Evolutionary conservation across 148 eudicot genomes (phyloP), one percentile per base, ranked within the genome.

Genomic region (Persicaria tinctoria): DNA sequence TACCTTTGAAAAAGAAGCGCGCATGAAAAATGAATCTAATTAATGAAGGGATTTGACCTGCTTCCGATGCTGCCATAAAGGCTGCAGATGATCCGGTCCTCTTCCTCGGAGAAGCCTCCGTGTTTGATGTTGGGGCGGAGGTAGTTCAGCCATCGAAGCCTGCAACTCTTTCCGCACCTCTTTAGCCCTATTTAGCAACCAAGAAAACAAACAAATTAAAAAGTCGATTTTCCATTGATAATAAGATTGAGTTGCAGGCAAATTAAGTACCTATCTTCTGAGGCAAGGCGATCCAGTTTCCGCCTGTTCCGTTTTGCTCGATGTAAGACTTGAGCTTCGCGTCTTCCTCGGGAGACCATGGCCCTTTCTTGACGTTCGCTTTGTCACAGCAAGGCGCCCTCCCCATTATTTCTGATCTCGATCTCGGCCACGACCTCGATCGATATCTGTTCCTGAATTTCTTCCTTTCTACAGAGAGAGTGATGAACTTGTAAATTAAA

Each of bases 121-220:
- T 71, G 74, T 27, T 50, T 71, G 53, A 71, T 48, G 44, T 71
- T 71, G 48, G 74, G 74, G 14, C 74, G 32, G 10, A 71, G 55
- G 11, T 71, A 71, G 17, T 71, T 71, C 41, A 71, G 44, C 74
- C 74, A 71, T 71, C 74, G 9, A 8, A 71, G 54, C 44, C 74
- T 71, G 44, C 74, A 71, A 71, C 74, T 71, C 74, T 71, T 71
- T 14, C 74, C 74, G 48, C 74, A 71, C 38, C 74, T 71, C 55
- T 71, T 71, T 9, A 71, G 32, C 74, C 74, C 74, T 71, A 71
- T 38, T 20, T 23, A 60, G 41, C 4, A 8, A 66, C 4, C 48
- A 14, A 11, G 14, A 27, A 45, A 62, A 62, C 27, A 23, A 23
- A 23, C 27, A 23, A 12, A 64, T 23, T 23, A 32, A 32, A 32